These are phyloP conservation scores for Russula sp. DNA, from an alignment of 768 basidiomycete species.

Conservation along the genomic window DNA sequence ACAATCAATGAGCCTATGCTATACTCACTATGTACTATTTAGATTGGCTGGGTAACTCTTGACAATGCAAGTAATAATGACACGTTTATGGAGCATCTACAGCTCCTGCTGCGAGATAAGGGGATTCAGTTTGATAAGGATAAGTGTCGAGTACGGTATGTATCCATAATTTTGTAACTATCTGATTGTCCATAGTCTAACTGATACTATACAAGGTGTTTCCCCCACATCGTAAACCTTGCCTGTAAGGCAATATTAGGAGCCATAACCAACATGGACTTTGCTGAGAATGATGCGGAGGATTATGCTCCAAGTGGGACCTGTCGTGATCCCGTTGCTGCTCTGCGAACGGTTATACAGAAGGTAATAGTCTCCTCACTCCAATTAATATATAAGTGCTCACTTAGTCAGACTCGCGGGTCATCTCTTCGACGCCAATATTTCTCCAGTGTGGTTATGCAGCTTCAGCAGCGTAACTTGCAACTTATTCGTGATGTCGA, in stretches of 20 bases:
- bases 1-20: too few species aligned
- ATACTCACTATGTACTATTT: conserved; percentile 1
- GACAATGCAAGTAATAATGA: conserved; percentile 30
- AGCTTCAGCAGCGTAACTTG: background rate
- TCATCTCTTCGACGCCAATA: background rate
- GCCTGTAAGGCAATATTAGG: conserved; percentile 1
- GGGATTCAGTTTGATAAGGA: conserved; percentile 23
- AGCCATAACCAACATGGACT: background rate
- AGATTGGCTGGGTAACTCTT: conserved; percentile 37
- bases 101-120: background rate
- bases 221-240: conserved; percentile 24
- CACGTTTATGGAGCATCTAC: conserved; percentile 11
- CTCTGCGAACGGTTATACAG: too few species aligned
- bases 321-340: too few species aligned
- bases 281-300: background rate
- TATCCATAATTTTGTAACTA: background rate
- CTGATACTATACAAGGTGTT: conserved; percentile 15
- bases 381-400: too few species aligned
- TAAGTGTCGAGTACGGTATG: conserved; percentile 23
- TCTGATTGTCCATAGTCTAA: too few species aligned
- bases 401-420: background rate
- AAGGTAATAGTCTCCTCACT: too few species aligned
- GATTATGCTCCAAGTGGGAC: background rate
- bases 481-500: conserved; percentile 24
- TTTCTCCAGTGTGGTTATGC: background rate